phyloP scores from a whole-genome alignment of 2,329 filamentous ascomycete species.

The Zymoseptoria tritici region DNA sequence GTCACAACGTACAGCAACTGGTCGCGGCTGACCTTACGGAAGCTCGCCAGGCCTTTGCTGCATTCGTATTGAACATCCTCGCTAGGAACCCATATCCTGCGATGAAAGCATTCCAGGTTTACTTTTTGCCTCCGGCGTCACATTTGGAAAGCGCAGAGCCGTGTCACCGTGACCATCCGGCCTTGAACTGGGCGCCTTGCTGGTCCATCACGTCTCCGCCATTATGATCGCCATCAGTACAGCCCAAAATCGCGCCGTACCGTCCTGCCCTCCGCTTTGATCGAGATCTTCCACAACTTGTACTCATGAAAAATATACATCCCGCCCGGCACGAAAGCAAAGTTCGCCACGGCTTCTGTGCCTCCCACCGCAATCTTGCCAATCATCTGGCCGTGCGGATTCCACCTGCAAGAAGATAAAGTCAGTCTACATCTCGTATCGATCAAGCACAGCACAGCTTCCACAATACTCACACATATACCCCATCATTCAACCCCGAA shows the following conservation, averaged over 20 bases:
- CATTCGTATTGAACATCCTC: no score
- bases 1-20: no score
- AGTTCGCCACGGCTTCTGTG: conserved; percentile 32
- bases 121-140: no score
- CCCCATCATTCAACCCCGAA: conserved; percentile 44
- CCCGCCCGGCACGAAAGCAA: conserved; percentile 28
- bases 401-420: conserved; percentile 34
- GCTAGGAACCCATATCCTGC: no score
- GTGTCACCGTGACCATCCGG: no score
- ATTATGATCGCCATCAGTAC: conserved; percentile 2
- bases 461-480: conserved; percentile 37
- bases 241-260: conserved; percentile 28
- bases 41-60: no score
- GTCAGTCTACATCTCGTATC: not conserved
- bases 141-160: no score
- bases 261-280: conserved; percentile 28
- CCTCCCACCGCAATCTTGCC: conserved; percentile 45
- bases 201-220: not conserved
- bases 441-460: not conserved
- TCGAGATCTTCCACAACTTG: conserved; percentile 27
- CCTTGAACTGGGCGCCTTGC: no score
- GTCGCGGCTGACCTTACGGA: no score
- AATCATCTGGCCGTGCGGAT: conserved; percentile 42
- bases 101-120: no score
- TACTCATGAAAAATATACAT: conserved; percentile 29